Evolutionary conservation across 345 rosid species (phyloP).

Genomic region (Eucalyptus curtisii): DNA sequence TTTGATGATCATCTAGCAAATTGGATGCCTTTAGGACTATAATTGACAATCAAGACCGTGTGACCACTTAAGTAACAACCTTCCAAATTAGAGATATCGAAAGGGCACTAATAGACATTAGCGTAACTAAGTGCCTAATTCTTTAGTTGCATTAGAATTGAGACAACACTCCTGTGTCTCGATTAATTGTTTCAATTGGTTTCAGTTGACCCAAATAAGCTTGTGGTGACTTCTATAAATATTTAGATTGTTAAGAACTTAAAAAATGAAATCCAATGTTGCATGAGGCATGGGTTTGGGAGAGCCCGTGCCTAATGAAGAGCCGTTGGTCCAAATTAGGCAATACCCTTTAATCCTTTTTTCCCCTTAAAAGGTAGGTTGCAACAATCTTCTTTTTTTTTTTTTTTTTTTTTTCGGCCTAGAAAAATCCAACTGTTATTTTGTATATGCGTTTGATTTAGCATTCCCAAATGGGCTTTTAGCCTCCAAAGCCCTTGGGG

Average conservation of each 20-base stretch:
- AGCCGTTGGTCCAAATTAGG: background rate
- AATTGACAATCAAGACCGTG: background rate
- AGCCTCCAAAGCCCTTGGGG: no score
- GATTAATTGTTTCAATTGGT: no score
- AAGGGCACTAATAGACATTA: background rate
- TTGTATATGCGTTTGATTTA: no score
- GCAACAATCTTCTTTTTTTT: no score
- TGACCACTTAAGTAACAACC: no score
- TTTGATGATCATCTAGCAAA: background rate
- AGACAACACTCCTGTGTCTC: rapidly evolving
- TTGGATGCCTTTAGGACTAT: background rate
- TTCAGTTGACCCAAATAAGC: rapidly evolving
- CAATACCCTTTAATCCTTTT: no score
- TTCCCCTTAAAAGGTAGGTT: background rate
- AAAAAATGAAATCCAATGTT: no score
- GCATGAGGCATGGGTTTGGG: rapidly evolving
- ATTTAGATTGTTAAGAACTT: background rate
- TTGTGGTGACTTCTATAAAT: background rate
- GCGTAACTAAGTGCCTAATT: rapidly evolving
- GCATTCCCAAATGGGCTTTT: no score
- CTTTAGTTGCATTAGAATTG: background rate
- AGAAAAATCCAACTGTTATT: no score
- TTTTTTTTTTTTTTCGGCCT: no score
- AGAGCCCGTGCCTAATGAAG: rapidly evolving
- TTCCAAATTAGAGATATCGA: no score